These are phyloP conservation scores for Tetracladium maxilliforme DNA, from an alignment of 2,329 filamentous ascomycete genomes.

Conservation along the genomic window DNA sequence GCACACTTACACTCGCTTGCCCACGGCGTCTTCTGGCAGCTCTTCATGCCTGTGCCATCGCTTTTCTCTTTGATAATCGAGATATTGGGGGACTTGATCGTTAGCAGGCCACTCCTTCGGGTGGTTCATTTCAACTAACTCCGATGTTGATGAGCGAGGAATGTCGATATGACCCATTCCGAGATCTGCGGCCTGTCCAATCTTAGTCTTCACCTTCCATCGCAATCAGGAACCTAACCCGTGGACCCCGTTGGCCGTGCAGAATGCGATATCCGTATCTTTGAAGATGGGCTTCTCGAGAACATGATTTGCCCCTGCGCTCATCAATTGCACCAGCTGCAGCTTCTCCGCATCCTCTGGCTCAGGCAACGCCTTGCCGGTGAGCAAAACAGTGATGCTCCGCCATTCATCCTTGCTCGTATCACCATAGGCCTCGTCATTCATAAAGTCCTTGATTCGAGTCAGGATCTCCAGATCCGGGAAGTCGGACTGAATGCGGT, in stretches of 20 bases:
- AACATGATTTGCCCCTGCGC: constrained; percentile 16
- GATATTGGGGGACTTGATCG: no score
- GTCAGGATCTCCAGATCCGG: no score
- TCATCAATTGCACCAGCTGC: constrained; percentile 17
- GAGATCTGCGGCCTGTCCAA: constrained; percentile 49
- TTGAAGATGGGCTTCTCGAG: constrained; percentile 13
- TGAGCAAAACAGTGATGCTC: constrained; percentile 34
- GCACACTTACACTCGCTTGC: constrained; percentile 37
- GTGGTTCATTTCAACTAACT: no score
- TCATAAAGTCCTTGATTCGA: no score
- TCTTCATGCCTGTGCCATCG: constrained; percentile 27
- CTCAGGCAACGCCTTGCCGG: constrained; percentile 40
- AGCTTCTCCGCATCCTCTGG: no score
- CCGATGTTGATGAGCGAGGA: constrained; percentile 37
- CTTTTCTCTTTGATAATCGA: constrained; percentile 41
- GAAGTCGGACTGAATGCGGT: no score
- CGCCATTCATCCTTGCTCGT: no score
- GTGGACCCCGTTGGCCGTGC: constrained; percentile 18
- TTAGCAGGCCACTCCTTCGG: no score
- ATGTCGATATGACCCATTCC: constrained; percentile 52
- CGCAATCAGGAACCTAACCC: no score
- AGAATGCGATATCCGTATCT: constrained; percentile 16
- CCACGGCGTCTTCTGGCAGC: constrained; percentile 31
- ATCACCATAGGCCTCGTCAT: no score
- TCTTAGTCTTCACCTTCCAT: no score